Percentiles rank a stretch among this genome's conserved stretches.
Evolutionary conservation across 2,329 filamentous ascomycete species (phyloP).

Genomic region (Aspergillus felis): DNA sequence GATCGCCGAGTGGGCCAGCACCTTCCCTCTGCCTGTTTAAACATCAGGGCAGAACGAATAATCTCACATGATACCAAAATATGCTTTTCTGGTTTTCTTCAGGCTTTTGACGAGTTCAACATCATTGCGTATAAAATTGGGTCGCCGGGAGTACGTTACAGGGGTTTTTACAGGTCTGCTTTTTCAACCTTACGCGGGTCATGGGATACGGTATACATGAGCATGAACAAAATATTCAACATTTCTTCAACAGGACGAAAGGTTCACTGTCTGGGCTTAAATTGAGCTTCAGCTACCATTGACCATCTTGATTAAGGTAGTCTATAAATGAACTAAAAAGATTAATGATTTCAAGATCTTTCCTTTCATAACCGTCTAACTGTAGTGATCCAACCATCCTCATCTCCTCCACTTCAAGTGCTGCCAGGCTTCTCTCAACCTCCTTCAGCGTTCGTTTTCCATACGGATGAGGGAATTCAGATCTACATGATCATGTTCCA

Average conservation of each 20-base stretch:
- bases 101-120: conserved; percentile 30
- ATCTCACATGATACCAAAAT: conserved; percentile 18
- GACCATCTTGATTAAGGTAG: neutral
- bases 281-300: neutral
- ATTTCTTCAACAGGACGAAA: conserved; percentile 16
- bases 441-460: neutral
- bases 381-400: neutral
- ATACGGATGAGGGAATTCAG: neutral
- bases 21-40: conserved; percentile 78
- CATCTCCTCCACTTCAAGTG: no score
- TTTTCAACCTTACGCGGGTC: conserved; percentile 39
- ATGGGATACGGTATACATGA: conserved; percentile 31
- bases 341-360: conserved; percentile 17
- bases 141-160: conserved; percentile 29
- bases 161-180: conserved; percentile 38
- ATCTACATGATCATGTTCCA: neutral
- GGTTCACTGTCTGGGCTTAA: neutral
- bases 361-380: conserved; percentile 6
- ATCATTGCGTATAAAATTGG: conserved; percentile 31
- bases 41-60: conserved; percentile 6
- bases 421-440: neutral
- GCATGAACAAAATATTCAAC: conserved; percentile 12
- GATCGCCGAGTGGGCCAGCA: conserved; percentile 79
- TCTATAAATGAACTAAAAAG: conserved; percentile 4
- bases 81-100: conserved; percentile 7